A percentile compares a stretch with the other conserved stretches of the same genome.
Conservation (phyloP, 2,329 filamentous ascomycete species). For the Metarhizium robertsii region DNA sequence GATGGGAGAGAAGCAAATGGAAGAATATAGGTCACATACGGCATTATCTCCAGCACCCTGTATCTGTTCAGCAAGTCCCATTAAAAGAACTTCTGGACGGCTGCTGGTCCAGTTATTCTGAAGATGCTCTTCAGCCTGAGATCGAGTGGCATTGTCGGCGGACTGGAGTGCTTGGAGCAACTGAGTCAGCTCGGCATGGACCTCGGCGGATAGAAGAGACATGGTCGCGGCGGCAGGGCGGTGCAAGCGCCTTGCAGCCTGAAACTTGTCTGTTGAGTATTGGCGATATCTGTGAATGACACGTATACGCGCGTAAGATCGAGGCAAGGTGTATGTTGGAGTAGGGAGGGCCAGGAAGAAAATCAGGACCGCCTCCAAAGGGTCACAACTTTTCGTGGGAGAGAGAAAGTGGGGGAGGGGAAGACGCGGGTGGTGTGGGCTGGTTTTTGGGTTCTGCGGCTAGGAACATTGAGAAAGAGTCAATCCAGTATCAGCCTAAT, state of each 20-base stretch:
- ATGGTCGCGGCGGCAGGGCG: conserved; percentile 29
- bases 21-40: conserved; percentile 34
- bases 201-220: conserved; percentile 79
- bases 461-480: background rate
- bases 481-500: no score
- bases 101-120: conserved; percentile 80
- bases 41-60: conserved; percentile 63
- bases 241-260: conserved; percentile 14
- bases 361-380: conserved; percentile 5
- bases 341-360: conserved; percentile 2
- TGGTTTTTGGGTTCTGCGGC: background rate
- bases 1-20: background rate
- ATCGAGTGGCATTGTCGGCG: conserved; percentile 75
- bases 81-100: conserved; percentile 78
- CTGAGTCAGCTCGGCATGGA: conserved; percentile 75
- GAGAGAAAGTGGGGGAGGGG: conserved; percentile 16
- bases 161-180: conserved; percentile 84
- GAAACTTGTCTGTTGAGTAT: conserved; percentile 2
- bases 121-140: conserved; percentile 81
- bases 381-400: conserved; percentile 12
- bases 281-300: background rate
- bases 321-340: background rate
- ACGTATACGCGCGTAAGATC: background rate
- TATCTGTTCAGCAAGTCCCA: conserved; percentile 91
- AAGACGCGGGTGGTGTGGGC: conserved; percentile 2